These are phyloP conservation scores for Bryoglossum gracile DNA, from an alignment of 495 filamentous ascomycete genomes.

Conservation along the genomic window DNA sequence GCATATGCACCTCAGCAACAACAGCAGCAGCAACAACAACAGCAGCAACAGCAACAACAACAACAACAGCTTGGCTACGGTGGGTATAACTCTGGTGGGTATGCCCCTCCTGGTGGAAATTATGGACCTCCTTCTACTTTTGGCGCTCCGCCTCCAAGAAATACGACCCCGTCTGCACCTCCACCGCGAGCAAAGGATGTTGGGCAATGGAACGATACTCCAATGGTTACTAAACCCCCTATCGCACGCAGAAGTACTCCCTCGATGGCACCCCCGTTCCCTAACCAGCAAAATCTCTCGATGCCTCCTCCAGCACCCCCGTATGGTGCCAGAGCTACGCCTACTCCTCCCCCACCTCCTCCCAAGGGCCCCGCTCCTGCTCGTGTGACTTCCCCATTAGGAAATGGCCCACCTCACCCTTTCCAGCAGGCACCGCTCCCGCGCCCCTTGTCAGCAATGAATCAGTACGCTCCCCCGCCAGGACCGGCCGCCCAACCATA, in stretches of 20 bases:
- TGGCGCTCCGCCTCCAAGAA: conserved; percentile 23
- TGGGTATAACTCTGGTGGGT: background rate
- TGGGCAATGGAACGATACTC: conserved; percentile 90
- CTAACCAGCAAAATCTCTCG: conserved; percentile 43
- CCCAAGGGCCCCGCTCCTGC: conserved; percentile 48
- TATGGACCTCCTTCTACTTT: conserved; percentile 22
- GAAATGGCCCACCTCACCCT: conserved; percentile 39
- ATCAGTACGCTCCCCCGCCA: conserved; percentile 64
- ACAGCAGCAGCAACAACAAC: background rate
- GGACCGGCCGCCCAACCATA: conserved; percentile 36
- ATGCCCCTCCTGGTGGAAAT: background rate
- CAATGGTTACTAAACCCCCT: conserved; percentile 72
- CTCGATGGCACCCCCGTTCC: conserved; percentile 55
- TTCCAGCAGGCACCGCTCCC: conserved; percentile 40
- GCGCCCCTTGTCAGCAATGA: conserved; percentile 57
- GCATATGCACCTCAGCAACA: conserved; percentile 26
- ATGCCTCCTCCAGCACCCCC: conserved; percentile 41
- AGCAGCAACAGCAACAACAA: conserved; percentile 20
- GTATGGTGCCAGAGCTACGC: conserved; percentile 34
- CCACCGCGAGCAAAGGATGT: conserved; percentile 65
- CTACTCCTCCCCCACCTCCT: conserved; percentile 48
- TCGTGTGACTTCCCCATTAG: conserved; percentile 46
- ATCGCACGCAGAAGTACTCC: conserved; percentile 66
- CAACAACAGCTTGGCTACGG: conserved; percentile 17
- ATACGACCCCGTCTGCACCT: conserved; percentile 50